Conservation (phyloP, 257 asterid species). For the Solanum arcanum region DNA sequence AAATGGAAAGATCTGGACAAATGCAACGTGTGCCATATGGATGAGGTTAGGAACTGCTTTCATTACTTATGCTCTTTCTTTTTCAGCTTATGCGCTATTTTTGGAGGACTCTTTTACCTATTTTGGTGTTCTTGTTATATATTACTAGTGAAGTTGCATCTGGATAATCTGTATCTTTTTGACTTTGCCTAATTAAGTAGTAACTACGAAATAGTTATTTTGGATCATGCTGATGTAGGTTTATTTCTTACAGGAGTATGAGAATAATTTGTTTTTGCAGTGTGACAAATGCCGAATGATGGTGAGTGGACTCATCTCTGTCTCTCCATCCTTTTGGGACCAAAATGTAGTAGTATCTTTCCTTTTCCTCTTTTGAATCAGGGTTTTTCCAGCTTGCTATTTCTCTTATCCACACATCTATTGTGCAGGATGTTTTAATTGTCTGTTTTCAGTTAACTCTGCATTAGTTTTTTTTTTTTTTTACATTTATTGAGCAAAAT, state of each 20-base stretch:
- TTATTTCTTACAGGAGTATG: conserved; percentile 75
- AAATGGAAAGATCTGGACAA: conserved; percentile 97
- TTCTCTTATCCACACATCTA: not conserved
- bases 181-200: not conserved
- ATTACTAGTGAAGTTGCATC: not conserved
- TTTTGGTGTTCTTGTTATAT: not conserved
- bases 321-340: not conserved
- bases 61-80: not conserved
- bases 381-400: not conserved
- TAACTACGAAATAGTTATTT: not conserved
- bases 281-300: conserved; percentile 99
- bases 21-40: conserved; percentile 99
- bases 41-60: conserved; percentile 51
- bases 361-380: not conserved
- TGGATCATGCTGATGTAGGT: conserved; percentile 7
- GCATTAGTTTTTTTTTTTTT: not conserved
- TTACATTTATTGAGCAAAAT: not conserved
- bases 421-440: not conserved
- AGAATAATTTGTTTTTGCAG: conserved; percentile 93
- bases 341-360: not conserved
- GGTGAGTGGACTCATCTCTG: conserved; percentile 39
- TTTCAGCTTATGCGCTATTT: conserved; percentile 5
- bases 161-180: not conserved
- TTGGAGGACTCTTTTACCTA: conserved; percentile 1
- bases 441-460: not conserved